These are phyloP conservation scores for Dianthus caryophyllus DNA, from an alignment of 148 eudicot species.

Conservation along the genomic window DNA sequence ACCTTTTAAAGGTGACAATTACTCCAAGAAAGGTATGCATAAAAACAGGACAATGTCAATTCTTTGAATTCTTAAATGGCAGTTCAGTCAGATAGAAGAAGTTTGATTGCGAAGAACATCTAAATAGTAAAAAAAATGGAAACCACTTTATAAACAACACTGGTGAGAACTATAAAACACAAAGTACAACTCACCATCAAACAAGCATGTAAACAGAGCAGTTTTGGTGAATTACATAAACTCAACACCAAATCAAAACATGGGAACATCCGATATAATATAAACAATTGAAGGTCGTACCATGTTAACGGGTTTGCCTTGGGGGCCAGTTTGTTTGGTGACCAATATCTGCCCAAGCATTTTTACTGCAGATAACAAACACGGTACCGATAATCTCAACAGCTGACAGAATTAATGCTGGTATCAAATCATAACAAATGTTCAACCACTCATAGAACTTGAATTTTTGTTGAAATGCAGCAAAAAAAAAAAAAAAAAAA, in stretches of 20 bases:
- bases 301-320: conserved; percentile 93
- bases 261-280: background rate
- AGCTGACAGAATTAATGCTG: background rate
- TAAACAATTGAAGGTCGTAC: conserved; percentile 28
- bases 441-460: background rate
- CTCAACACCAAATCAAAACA: background rate
- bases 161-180: background rate
- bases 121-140: no score
- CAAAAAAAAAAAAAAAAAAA: no score
- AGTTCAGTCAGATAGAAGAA: background rate
- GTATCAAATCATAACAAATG: background rate
- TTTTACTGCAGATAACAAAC: conserved; percentile 42
- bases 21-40: no score
- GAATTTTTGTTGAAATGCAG: background rate
- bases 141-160: background rate
- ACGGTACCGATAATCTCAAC: background rate
- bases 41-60: no score
- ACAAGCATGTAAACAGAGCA: background rate
- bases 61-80: background rate
- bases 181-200: background rate
- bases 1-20: no score
- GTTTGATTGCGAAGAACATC: background rate
- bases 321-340: conserved; percentile 92
- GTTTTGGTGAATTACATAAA: background rate
- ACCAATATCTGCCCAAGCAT: conserved; percentile 98